Evolutionary conservation across 306 rosid genomes (phyloP), one percentile per base, ranked within the genome.

Genomic region (Acacia melanoxylon): DNA sequence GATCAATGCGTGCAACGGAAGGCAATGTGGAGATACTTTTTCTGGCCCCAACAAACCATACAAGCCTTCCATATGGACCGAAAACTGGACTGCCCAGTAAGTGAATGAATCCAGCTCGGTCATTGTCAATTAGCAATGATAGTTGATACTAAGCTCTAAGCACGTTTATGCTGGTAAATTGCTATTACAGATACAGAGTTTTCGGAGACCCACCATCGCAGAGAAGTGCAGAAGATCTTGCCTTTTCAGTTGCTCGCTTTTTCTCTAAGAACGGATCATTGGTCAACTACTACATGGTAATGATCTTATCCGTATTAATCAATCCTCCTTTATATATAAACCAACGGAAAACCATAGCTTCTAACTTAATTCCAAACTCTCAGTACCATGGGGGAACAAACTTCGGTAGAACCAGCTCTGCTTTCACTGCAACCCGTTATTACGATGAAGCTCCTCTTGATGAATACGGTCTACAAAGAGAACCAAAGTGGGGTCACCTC

Each of bases 21-120:
- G 98, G 83, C 94, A 96, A 48, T 96, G 99, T 33, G 99, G 97
- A 72, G 99, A 96, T 80, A 95, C 99, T 1, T 96, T 91, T 66
- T 2, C 76, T 10, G 99, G 99, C 49, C 99, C 99, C 52, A 96
- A 96, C 85, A 92, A 87, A 79, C 96, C 98, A 67, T 42, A 89
- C 88, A 96, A 96, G 79, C 99, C 99, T 75, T 0, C 80, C 27
- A 0, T 96, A 2, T 96, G 99, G 99, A 96, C 99, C 62, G 99
- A 96, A 86, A 96, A 96, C 80, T 96, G 99, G 99, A 93, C 97
- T 80, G 98, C 94, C 78, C 98, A 96, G 99, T 96, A 81, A 91
- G 97, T 83, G 79, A 42, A 66, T 45, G 17, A 46, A 63, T 61
- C 84, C 58, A 80, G 86, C 76, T 61, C 52, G 19, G 17, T 56